phyloP scores from a whole-genome alignment of 176 grass and related monocot genomes.

The Zoysia pacifica region DNA sequence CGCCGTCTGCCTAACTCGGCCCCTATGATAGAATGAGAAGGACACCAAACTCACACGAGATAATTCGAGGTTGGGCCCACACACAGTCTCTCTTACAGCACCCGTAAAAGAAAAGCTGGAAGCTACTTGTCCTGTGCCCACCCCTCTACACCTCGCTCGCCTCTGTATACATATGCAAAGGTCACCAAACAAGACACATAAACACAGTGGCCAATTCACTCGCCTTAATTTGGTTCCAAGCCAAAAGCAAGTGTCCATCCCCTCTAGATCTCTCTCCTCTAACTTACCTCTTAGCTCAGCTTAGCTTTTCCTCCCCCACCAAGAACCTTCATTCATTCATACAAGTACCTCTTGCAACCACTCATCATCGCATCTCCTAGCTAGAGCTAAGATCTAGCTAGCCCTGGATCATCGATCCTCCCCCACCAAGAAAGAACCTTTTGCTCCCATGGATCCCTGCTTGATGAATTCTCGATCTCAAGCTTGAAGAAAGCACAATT shows the following conservation, averaged over 20 bases:
- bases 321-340: constrained; percentile 42
- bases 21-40: constrained; percentile 40
- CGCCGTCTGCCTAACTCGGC: constrained; percentile 50
- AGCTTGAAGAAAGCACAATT: not conserved
- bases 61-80: constrained; percentile 44
- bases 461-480: not conserved
- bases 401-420: not conserved
- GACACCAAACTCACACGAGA: constrained; percentile 63
- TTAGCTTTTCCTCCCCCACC: constrained; percentile 33
- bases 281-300: too few species aligned
- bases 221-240: constrained; percentile 29
- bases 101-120: constrained; percentile 36
- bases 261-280: not conserved
- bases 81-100: not conserved
- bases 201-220: constrained; percentile 36
- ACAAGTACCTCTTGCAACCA: constrained; percentile 17
- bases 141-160: constrained; percentile 17
- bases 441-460: not conserved
- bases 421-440: not conserved
- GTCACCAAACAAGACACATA: constrained; percentile 3
- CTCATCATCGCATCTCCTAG: constrained; percentile 31
- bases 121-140: constrained; percentile 50
- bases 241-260: constrained; percentile 49
- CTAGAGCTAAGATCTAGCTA: not conserved
- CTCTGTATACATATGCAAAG: not conserved